These are phyloP conservation scores for Turritis glabra DNA, from an alignment of 345 rosid genomes.

Conservation along the genomic window DNA sequence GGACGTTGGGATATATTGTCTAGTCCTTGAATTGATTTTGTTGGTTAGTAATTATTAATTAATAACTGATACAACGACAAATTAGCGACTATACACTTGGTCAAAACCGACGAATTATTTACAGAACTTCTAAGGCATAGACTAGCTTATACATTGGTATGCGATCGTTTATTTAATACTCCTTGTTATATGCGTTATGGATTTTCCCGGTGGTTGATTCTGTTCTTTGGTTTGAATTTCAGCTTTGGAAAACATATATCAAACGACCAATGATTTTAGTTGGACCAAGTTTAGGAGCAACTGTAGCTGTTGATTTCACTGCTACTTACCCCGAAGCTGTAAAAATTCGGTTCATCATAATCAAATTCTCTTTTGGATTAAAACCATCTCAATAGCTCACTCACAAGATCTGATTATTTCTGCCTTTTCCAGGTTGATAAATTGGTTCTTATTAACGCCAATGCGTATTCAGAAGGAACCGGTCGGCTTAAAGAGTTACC, in stretches of 20 bases:
- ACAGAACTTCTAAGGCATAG: background rate
- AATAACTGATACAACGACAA: background rate
- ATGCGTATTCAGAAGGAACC: slow-evolving; percentile 81
- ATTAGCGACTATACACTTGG: background rate
- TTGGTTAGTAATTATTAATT: background rate
- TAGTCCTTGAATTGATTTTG: background rate
- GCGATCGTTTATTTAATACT: background rate
- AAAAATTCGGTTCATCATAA: slow-evolving; percentile 30
- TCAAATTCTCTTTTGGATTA: background rate
- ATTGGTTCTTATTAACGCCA: slow-evolving; percentile 76
- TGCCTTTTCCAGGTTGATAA: slow-evolving; percentile 55
- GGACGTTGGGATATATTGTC: background rate
- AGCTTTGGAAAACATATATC: slow-evolving; percentile 85
- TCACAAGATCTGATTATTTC: background rate
- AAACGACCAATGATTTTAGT: slow-evolving; percentile 79
- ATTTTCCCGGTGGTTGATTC: background rate
- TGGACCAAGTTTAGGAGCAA: slow-evolving; percentile 94
- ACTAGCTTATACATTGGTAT: background rate
- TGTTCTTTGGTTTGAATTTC: background rate
- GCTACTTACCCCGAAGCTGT: slow-evolving; percentile 79
- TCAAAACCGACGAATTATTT: background rate
- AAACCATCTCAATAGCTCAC: background rate
- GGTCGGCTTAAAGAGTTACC: slow-evolving; percentile 69
- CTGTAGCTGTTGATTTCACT: slow-evolving; percentile 78
- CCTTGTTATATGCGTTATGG: background rate